phyloP scores from a whole-genome alignment of 83 land plant species.

The Picea mariana region DNA sequence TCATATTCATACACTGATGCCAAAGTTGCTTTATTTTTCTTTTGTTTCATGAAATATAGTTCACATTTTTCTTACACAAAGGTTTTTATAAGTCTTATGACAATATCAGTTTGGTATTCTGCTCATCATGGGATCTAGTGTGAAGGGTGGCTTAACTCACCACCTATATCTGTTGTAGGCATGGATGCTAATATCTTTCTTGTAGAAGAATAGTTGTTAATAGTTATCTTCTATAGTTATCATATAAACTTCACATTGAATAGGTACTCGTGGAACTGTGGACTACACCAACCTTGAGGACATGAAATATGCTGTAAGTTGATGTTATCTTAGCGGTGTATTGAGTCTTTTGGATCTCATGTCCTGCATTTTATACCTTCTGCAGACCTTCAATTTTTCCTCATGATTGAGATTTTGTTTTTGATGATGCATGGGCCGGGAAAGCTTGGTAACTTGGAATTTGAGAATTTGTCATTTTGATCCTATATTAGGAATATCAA shows the following conservation, averaged over 20 bases:
- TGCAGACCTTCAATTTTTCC: neutral
- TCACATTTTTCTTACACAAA: neutral
- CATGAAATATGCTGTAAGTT: slow-evolving; percentile 90
- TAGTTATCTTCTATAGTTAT: neutral
- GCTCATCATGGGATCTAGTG: too few relatives aligned
- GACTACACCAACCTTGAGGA: slow-evolving; percentile 89
- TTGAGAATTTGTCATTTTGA: too few relatives aligned
- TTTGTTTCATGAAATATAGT: neutral
- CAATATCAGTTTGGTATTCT: neutral
- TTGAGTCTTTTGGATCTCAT: neutral
- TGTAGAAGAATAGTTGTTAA: neutral
- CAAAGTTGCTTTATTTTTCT: neutral
- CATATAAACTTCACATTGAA: neutral
- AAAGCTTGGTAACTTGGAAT: neutral
- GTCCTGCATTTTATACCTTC: neutral
- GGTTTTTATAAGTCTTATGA: neutral
- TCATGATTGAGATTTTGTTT: neutral
- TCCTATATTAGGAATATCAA: neutral
- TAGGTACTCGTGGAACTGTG: slow-evolving; percentile 83
- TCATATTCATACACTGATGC: neutral
- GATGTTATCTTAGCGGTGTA: neutral
- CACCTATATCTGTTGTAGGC: too few relatives aligned
- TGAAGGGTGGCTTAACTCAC: too few relatives aligned
- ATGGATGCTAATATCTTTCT: too few relatives aligned
- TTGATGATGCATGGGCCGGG: neutral